These are phyloP conservation scores for Xylaria digitata DNA, from an alignment of 2,329 filamentous ascomycete species.

Conservation along the genomic window DNA sequence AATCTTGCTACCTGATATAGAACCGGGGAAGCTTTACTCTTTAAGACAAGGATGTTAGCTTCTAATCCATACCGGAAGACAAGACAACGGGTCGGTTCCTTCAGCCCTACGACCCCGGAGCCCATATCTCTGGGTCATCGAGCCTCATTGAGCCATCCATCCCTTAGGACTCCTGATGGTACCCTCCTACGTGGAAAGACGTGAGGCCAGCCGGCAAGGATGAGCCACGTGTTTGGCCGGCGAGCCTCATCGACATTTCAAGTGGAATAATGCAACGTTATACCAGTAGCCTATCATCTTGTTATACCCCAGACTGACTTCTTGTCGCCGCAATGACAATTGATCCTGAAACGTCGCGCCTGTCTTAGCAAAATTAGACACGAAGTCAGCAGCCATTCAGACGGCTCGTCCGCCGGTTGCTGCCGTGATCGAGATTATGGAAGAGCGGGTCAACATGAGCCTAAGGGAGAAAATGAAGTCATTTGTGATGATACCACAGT, in stretches of 20 bases:
- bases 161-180: background rate
- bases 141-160: constrained; percentile 6
- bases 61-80: background rate
- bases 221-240: background rate
- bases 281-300: constrained; percentile 15
- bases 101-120: constrained; percentile 31
- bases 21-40: background rate
- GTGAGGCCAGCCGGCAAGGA: constrained; percentile 2
- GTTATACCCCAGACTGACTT: background rate
- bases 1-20: background rate
- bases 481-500: background rate
- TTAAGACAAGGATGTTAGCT: background rate
- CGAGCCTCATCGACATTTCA: background rate
- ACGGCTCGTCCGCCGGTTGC: background rate
- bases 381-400: constrained; percentile 24
- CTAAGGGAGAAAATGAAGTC: background rate
- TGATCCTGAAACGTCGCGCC: background rate
- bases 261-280: background rate
- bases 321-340: background rate
- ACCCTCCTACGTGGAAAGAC: background rate
- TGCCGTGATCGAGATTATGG: background rate
- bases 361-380: constrained; percentile 27
- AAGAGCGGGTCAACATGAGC: background rate
- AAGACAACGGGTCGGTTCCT: constrained; percentile 20
- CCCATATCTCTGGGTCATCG: constrained; percentile 1